Base-by-base conservation (phyloP, 2,329 filamentous ascomycete species). In the Hymenoscyphus fructigenus region DNA sequence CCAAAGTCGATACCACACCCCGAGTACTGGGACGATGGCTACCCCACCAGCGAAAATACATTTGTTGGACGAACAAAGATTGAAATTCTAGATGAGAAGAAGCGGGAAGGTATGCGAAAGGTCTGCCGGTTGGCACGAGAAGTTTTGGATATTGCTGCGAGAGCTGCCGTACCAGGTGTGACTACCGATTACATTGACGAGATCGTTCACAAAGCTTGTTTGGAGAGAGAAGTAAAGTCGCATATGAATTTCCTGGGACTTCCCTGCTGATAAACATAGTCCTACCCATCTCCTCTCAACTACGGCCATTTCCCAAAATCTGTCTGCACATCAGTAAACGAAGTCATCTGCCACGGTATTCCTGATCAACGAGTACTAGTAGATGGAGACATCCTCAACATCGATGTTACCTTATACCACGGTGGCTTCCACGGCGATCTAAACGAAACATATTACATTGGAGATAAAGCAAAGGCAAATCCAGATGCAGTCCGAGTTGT, bases 391-490 rank as follows among this genome's bases (percentile, higher is more conserved):
- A 98, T 99, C 70, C 81, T 99, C 75, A 99, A 99, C 80, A 93
- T 99, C 70, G 95, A 99, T 73, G 91, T 99, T 5, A 93, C 93
- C 0, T 81, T 99, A 55, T 99, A 96, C 79, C 93, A 98, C 76
- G 91, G 89, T 67, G 95, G 95, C 62, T 98, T 94, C 81, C 95
- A 99, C 76, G 93, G 92, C 63, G 95, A 99, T 77, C 82, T 99
- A 63, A 99, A 99, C 81, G 95, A 99, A 81, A 99, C 95, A 14
- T 99, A 98, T 81, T 99, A 99, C 77, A 91, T 99, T 58, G 95
- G 95, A 64, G 91, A 96, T 72, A 92, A 91, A 75, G 91, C 95
- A 53, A 86, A 87, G 74, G 88, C 91, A 9, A 89, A 98, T 74
- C 87, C 92, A 0, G 93, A 98, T 71, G 87, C 91, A 3, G 92